A percentile compares a stretch with the other conserved stretches of the same genome.
Evolutionary conservation across 139 green algal species (phyloP).

Genomic region (Volvox africanus): DNA sequence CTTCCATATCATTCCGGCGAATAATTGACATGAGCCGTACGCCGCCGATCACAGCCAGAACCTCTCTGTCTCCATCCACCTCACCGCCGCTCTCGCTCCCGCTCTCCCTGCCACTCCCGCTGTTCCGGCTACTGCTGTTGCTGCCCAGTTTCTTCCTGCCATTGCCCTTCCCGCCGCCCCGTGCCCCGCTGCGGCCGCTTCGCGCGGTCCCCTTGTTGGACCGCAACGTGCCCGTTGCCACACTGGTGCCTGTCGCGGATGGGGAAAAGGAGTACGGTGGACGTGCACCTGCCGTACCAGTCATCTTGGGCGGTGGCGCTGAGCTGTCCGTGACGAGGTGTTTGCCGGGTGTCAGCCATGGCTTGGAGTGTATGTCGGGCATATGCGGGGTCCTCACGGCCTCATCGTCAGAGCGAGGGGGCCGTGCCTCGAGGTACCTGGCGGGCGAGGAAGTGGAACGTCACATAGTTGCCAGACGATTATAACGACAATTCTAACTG

Average conservation of each 20-base stretch:
- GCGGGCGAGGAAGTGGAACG: background rate
- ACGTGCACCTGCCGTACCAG: background rate
- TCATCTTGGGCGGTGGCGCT: background rate
- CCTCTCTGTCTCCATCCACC: background rate
- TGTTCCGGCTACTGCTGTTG: background rate
- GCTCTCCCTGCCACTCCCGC: background rate
- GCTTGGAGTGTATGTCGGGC: constrained; percentile 38
- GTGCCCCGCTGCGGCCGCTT: background rate
- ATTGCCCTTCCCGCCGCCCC: background rate
- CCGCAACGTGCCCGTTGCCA: background rate
- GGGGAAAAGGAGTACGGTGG: background rate
- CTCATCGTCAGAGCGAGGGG: background rate
- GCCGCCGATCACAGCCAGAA: constrained; percentile 25
- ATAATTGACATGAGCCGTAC: constrained; percentile 33
- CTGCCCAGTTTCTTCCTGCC: background rate
- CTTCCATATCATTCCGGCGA: background rate
- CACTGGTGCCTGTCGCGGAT: background rate
- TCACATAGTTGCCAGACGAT: too few species aligned
- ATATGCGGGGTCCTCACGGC: background rate
- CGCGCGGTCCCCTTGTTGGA: constrained; percentile 1
- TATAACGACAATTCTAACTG: background rate
- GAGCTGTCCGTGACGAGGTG: constrained; percentile 34
- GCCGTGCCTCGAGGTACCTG: constrained; percentile 30
- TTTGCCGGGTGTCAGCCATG: constrained; percentile 39
- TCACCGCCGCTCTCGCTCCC: background rate